Evolutionary conservation across 2,329 filamentous ascomycete genomes (phyloP), one percentile per base, ranked within the genome.

Genomic region (Neophaeococcomyces mojaviensis): DNA sequence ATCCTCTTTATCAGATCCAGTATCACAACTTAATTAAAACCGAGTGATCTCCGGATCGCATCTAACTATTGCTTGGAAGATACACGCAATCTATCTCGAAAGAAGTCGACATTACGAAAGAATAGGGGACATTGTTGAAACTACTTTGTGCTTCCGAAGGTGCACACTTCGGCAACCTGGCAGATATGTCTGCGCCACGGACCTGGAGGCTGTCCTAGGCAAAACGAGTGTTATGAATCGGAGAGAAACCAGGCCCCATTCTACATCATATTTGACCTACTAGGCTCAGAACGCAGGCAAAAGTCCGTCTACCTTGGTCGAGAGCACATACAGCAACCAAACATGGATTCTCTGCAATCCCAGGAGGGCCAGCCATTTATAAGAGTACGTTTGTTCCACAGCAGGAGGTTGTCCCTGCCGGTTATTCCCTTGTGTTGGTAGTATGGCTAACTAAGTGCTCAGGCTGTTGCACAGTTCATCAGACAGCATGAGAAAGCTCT

Each of bases 381-480:
- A 51, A 70, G 70, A 58, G 68, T 71, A 49, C 41, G 64, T 44
- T 20, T 2, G 3, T n/a, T n/a, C 26, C 16, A 9, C 7, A 9
- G 19, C 16, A 9, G 12, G 7, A 35, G 40, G 10, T 6, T 16
- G 12, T 30, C 18, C 28, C 6, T 34, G 2, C 9, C 3, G n/a
- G 3, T 28, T 36, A 13, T 6, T 36, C 5, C 8, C 33, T 16
- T 20, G 5, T n/a, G 12, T 37, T 19, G 12, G 30, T 9, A 16
- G 16, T 44, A 7, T 18, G 22, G 16, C 41, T 44, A 37, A 46
- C 37, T 47, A 22, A 38, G 28, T 50, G 16, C 33, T 7, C 37
- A 96, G 90, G 92, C 94, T 76, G 78, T 98, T 64, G 89, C 90
- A 63, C 84, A 84, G 69, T 97, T 95, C 69, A 88, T 98, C 68